These are phyloP conservation scores for Barnettozyma siamensis DNA, from an alignment of 805 yeast species.

Conservation along the genomic window DNA sequence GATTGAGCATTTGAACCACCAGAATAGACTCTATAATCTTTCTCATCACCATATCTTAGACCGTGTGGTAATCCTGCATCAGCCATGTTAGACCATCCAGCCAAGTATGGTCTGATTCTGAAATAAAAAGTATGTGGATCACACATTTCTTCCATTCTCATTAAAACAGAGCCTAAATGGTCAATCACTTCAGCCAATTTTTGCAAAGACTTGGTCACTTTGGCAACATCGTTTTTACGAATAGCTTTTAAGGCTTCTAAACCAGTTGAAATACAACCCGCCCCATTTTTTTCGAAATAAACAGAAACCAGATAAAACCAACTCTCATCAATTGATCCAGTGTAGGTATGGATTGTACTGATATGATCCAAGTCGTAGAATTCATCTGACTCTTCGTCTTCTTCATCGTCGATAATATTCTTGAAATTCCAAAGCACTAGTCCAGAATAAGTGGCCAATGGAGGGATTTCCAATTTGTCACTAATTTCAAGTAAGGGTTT, in stretches of 20 bases:
- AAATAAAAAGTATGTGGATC: constrained; percentile 90
- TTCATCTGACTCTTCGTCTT: not conserved
- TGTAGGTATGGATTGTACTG: constrained; percentile 76
- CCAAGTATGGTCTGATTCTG: constrained; percentile 81
- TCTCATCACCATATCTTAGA: constrained; percentile 66
- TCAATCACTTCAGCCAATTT: constrained; percentile 71
- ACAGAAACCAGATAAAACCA: constrained; percentile 93
- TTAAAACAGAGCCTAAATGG: constrained; percentile 61
- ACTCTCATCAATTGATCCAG: constrained; percentile 86
- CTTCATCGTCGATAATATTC: constrained; percentile 42
- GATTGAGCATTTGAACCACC: constrained; percentile 97
- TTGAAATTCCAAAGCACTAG: constrained; percentile 85
- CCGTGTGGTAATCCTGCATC: constrained; percentile 81
- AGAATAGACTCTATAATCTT: constrained; percentile 49
- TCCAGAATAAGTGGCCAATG: constrained; percentile 84
- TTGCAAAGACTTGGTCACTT: constrained; percentile 46
- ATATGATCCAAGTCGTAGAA: constrained; percentile 55
- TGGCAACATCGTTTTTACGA: constrained; percentile 36
- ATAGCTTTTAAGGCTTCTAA: constrained; percentile 58
- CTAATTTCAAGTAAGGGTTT: constrained; percentile 60
- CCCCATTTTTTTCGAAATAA: constrained; percentile 79
- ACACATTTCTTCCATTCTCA: constrained; percentile 88
- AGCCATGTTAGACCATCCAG: constrained; percentile 93
- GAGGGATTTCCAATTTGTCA: constrained; percentile 66
- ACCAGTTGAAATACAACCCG: constrained; percentile 61